A percentile compares a stretch with the other conserved stretches of the same genome.
Evolutionary conservation across 306 rosid species (phyloP).

Genomic region (Cercis canadensis): DNA sequence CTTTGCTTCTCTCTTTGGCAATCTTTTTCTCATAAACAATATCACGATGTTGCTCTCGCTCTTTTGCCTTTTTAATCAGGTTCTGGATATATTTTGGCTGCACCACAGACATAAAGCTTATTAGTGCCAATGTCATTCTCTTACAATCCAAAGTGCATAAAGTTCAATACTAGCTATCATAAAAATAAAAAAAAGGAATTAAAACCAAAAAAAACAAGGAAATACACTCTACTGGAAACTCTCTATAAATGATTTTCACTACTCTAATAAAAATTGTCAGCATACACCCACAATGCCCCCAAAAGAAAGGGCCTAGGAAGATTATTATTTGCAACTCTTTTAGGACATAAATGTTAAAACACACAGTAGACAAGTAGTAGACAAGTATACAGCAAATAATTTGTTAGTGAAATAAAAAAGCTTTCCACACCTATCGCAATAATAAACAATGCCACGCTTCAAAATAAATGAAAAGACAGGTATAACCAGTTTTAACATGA

Average conservation of each 20-base stretch:
- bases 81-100: slow-evolving; percentile 79
- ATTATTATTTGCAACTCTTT: no score
- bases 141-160: slow-evolving; percentile 18
- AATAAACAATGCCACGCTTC: not conserved
- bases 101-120: slow-evolving; percentile 38
- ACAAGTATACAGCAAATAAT: no score
- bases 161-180: not conserved
- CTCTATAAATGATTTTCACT: slow-evolving; percentile 7
- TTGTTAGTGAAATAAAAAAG: no score
- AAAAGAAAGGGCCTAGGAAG: no score
- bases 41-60: slow-evolving; percentile 69
- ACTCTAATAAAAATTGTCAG: not conserved
- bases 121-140: slow-evolving; percentile 18
- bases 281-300: no score
- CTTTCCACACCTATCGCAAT: not conserved
- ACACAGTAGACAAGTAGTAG: no score
- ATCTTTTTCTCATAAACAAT: slow-evolving; percentile 83
- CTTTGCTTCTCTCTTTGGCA: slow-evolving; percentile 86
- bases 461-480: slow-evolving; percentile 5
- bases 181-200: not conserved
- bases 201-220: not conserved
- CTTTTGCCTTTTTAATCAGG: slow-evolving; percentile 67
- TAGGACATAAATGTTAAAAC: no score
- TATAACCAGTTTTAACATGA: not conserved
- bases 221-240: not conserved